Evolutionary conservation across 768 basidiomycete genomes (phyloP).

Genomic region (Tulasnella sp.): DNA sequence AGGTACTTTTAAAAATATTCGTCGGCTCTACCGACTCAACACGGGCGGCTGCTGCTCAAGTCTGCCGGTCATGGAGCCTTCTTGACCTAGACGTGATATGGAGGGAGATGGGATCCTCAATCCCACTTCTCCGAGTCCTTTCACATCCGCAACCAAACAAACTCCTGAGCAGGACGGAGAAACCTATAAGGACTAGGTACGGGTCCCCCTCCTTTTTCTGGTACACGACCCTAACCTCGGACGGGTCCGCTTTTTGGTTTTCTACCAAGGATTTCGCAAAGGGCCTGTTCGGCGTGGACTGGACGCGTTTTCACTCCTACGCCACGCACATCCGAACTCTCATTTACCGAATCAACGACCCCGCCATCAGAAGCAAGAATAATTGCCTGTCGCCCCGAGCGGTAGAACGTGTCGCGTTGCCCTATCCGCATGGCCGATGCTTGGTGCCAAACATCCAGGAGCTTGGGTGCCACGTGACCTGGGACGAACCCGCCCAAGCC

Average conservation of each 20-base stretch:
- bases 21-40: background rate
- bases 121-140: background rate
- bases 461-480: background rate
- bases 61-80: background rate
- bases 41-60: background rate
- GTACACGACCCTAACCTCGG: background rate
- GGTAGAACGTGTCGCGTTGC: background rate
- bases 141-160: background rate
- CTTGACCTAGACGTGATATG: background rate
- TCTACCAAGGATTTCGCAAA: background rate
- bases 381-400: background rate
- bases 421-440: background rate
- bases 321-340: too few relatives aligned
- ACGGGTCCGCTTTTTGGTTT: background rate
- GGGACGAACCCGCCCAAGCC: background rate
- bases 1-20: background rate
- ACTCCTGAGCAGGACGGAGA: background rate
- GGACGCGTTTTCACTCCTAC: too few relatives aligned
- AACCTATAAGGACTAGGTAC: background rate
- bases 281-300: background rate
- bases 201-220: background rate
- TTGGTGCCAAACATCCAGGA: background rate
- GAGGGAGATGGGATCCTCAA: background rate
- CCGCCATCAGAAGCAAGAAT: too few relatives aligned
- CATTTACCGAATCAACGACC: too few relatives aligned